Base-by-base conservation (phyloP, 345 rosid species). In the Eucalyptus fibrosa region DNA sequence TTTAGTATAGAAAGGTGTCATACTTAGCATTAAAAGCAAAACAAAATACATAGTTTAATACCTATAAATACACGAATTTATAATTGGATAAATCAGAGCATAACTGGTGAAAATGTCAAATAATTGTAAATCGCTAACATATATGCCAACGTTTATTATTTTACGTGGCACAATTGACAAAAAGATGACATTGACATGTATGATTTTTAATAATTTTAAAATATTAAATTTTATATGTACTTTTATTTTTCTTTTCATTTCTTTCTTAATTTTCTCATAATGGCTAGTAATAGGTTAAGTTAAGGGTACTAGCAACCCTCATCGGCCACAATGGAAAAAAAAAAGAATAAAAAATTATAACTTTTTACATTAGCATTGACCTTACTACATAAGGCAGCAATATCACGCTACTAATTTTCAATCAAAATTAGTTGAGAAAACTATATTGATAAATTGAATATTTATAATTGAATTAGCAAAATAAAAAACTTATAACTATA, bases 11-110 rank as follows among this genome's bases (percentile, higher is more conserved):
- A 67, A 67, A 67, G 40, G 42, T n/a, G 11, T 7, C 23, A 3
- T 34, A 2, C 12, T 9, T 34, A 34, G 81, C 81, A 69, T 69
- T 69, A 3, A 18, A 32, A 69, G 81, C 9, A 34, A 69, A 32
- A 69, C 19, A 34, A 69, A 69, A 34, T 32, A 17, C 24, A 21
- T 34, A 32, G 34, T 67, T 67, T 67, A 16, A 67, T 67, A 32
- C 3, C 12, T 32, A 67, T 8, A 67, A n/a, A 15, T 32, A 16
- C 12, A 32, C 4, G 7, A n/a, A 8, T 8, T 16, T 67, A 1
- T 8, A 9, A 62, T 2, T 62, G 0, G 8, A 62, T 30, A 30
- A 62, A 7, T 9, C 2, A 0, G 10, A 3, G 7, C 5, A 32
- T 67, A 15, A 67, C 2, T 0, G 3, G 21, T n/a, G 10, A 8